Percentiles rank a stretch among this genome's conserved stretches.
Evolutionary conservation across 345 rosid species (phyloP).

Genomic region (Turnera subulata): DNA sequence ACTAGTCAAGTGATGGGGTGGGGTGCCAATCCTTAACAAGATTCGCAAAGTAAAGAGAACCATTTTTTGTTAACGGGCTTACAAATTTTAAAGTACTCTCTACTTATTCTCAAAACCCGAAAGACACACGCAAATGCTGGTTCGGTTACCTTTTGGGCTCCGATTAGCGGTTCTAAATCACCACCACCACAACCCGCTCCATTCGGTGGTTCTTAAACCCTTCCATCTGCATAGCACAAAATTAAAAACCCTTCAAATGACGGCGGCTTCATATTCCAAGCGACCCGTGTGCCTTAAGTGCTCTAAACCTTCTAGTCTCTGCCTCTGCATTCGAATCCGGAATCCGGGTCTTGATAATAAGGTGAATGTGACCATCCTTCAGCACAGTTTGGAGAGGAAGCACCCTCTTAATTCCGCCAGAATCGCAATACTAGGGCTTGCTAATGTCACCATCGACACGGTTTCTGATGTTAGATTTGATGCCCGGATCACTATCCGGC

Average conservation of each 20-base stretch:
- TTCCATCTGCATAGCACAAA: not conserved
- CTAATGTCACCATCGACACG: slow-evolving; percentile 42
- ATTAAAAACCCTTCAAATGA: slow-evolving; percentile 40
- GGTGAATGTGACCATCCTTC: slow-evolving; percentile 72
- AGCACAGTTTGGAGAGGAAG: slow-evolving; percentile 66
- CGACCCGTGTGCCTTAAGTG: slow-evolving; percentile 67
- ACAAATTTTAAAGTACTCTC: too few species aligned
- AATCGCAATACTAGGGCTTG: slow-evolving; percentile 70
- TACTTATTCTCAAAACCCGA: too few species aligned
- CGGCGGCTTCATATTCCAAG: slow-evolving; percentile 33
- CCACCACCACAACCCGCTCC: not conserved
- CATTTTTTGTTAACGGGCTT: too few species aligned
- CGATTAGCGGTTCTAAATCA: slow-evolving; percentile 12
- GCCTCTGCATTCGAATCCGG: slow-evolving; percentile 60
- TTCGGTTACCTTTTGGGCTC: slow-evolving; percentile 24
- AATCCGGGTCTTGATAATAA: slow-evolving; percentile 48
- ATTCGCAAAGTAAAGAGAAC: too few species aligned
- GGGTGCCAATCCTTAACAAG: too few species aligned
- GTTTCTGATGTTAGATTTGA: slow-evolving; percentile 59
- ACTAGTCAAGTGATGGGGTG: too few species aligned
- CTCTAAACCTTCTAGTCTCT: slow-evolving; percentile 56
- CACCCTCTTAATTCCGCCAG: slow-evolving; percentile 79
- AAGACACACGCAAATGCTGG: slow-evolving; percentile 14
- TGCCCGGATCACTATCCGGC: slow-evolving; percentile 48
- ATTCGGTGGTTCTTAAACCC: slow-evolving; percentile 9